Conservation (phyloP, 1,284 basidiomycete genomes). For the Cystobasidiaceae sp. region DNA sequence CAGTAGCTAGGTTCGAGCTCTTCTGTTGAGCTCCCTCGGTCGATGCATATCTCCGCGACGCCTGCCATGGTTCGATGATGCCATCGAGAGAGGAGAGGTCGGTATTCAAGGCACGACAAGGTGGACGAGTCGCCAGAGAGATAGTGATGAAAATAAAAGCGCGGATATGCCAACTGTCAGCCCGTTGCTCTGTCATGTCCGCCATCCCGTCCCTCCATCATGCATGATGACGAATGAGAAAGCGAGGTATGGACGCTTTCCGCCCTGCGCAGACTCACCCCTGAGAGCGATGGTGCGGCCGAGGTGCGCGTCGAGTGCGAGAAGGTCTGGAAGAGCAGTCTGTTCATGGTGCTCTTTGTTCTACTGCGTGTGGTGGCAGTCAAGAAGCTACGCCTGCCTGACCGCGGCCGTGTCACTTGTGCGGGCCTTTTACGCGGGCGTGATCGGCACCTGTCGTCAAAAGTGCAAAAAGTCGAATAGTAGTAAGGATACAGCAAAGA, state of each 20-base stretch:
- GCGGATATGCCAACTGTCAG: not conserved
- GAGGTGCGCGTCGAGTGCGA: slow-evolving; percentile 1
- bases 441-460: no score
- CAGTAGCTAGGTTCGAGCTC: slow-evolving; percentile 21
- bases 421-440: no score
- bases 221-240: slow-evolving; percentile 16
- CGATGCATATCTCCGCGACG: slow-evolving; percentile 23
- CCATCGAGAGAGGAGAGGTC: not conserved
- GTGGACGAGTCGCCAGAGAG: no score
- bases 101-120: no score
- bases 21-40: not conserved
- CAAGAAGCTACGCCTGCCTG: not conserved
- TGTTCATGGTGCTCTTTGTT: slow-evolving; percentile 5
- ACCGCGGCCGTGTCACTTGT: no score
- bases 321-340: slow-evolving; percentile 10
- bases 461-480: no score
- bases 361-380: not conserved
- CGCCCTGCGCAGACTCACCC: no score
- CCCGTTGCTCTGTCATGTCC: not conserved
- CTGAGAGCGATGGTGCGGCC: not conserved
- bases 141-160: no score
- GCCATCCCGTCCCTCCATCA: not conserved
- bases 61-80: not conserved
- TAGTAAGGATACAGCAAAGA: no score
- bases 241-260: not conserved